Evolutionary conservation across 371 early-diverging fungal species (phyloP), one percentile per base, ranked within the genome.

Genomic region (Sporodiniella umbellata): DNA sequence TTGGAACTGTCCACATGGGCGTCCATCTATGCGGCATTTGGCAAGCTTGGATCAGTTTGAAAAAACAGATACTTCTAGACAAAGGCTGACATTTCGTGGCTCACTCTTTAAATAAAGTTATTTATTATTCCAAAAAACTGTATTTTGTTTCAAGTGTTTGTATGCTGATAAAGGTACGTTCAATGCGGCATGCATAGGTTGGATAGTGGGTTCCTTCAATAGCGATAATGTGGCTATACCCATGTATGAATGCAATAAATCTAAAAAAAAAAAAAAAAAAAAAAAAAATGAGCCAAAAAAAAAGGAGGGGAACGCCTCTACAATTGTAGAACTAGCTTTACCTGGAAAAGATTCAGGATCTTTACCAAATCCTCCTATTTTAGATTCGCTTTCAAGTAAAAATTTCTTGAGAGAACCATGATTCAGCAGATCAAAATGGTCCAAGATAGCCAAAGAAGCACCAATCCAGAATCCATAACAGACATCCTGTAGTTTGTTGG

Each of bases 391-490:
- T 11, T 68, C 55, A 42, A 70, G 56, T 8, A 93, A 60, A 61
- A 89, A 96, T 2, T 51, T 52, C 4, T 68, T 70, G 22, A 81
- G 68, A 22, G 62, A 66, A 0, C 70, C 71, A 4, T 59, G 53
- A 51, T 94, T 80, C 14, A 92, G 77, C 28, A 87, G 63, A 17
- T 84, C 71, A 63, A 81, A 82, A 12, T 73, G 75, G 15, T 72
- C 85, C 11, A 93, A 68, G 14, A 86, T 83, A 75, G 81, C 67
- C 22, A 96, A 58, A 8, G 87, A 58, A 0, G 88, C 95, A 11
- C 99, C 99, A 19, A 99, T 80, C 99, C 99, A 99, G 68, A 95
- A 99, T 8, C 96, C 88, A 68, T 99, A 99, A 68, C 99, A 99
- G 1, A 95, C 89, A 59, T 99, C 99, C n/a, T 84, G 72, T 2